Evolutionary conservation across 305 asterid species (phyloP).

Genomic region (Fraxinus angustifolia): DNA sequence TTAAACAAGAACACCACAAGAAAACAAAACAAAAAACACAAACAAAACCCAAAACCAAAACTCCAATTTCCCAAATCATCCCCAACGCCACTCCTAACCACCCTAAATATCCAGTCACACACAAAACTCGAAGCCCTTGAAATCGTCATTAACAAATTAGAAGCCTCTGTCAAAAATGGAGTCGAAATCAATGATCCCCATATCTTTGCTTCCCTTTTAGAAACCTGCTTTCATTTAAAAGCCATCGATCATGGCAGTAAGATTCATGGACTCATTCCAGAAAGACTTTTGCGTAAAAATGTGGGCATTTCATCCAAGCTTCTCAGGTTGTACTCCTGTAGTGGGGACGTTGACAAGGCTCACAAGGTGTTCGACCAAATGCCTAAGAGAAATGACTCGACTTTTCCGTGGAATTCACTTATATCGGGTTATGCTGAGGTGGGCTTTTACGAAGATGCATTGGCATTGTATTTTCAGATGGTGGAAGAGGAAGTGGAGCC

Average conservation of each 20-base stretch:
- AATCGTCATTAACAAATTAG: constrained; percentile 42
- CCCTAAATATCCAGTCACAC: constrained; percentile 33
- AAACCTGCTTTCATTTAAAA: constrained; percentile 62
- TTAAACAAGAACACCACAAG: constrained; percentile 20
- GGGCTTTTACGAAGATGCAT: constrained; percentile 68
- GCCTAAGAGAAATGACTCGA: constrained; percentile 51
- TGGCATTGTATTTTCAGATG: constrained; percentile 90
- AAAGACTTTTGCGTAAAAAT: constrained; percentile 52
- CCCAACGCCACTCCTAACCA: constrained; percentile 52
- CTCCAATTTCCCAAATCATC: constrained; percentile 43
- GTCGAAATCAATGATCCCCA: constrained; percentile 56
- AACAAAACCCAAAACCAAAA: constrained; percentile 27
- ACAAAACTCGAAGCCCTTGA: constrained; percentile 68
- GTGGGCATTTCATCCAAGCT: constrained; percentile 71
- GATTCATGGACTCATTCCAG: constrained; percentile 59
- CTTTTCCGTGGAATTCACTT: constrained; percentile 86
- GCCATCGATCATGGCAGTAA: constrained; percentile 50
- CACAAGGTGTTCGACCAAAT: constrained; percentile 80
- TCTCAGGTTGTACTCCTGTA: constrained; percentile 46
- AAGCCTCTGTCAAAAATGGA: constrained; percentile 54
- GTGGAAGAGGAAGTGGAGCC: constrained; percentile 82
- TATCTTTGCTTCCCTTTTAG: constrained; percentile 75
- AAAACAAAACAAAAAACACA: constrained; percentile 29
- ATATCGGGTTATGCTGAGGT: constrained; percentile 68
- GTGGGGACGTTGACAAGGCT: constrained; percentile 56